Base-by-base conservation (phyloP, 495 filamentous ascomycete species). In the Evernia prunastri region DNA sequence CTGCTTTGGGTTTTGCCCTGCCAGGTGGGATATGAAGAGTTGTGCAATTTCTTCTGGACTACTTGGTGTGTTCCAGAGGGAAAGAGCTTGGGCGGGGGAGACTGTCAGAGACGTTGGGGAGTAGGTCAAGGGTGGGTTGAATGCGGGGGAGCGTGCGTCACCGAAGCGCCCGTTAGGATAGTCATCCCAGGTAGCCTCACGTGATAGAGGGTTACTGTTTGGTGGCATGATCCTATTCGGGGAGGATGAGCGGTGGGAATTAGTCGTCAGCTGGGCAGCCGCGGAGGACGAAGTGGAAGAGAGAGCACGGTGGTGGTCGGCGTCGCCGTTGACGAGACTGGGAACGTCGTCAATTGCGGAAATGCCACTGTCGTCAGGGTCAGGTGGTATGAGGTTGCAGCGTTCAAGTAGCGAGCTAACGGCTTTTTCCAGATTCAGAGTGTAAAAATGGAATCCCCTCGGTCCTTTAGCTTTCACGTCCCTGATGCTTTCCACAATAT, bases 141-240 rank as follows among this genome's bases (percentile, higher is more conserved):
- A 98, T 0, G 94, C 94, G 3, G 89, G 88, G 20, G 88, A 92
- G 33, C 87, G 82, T 4, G 93, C 90, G 72, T 97, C 93, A 72
- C 94, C 94, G 87, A 93, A 98, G 54, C 94, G 85, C 33, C 94
- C 95, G 80, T 98, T 98, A 60, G 95, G 94, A 77, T 87, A 98
- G 76, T 98, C 94, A 72, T 98, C 94, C 94, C 94, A 98, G 9
- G 94, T 97, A 29, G 95, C 95, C 77, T 97, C 95, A 65, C 95
- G 81, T 39, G 93, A 94, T 17, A 96, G 81, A n/a, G 89, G 79
- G 45, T 92, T 92, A 67, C 93, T 85, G 5, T 89, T 92, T 56
- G 87, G 87, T 49, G 88, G 82, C 36, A 81, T 84, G 58, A 71
- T 77, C 66, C 78, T 71, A 17, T 69, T 74, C 10, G 75, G 76